These are phyloP conservation scores for Picea sitchensis DNA, from an alignment of 75 land plant species.

Conservation along the genomic window DNA sequence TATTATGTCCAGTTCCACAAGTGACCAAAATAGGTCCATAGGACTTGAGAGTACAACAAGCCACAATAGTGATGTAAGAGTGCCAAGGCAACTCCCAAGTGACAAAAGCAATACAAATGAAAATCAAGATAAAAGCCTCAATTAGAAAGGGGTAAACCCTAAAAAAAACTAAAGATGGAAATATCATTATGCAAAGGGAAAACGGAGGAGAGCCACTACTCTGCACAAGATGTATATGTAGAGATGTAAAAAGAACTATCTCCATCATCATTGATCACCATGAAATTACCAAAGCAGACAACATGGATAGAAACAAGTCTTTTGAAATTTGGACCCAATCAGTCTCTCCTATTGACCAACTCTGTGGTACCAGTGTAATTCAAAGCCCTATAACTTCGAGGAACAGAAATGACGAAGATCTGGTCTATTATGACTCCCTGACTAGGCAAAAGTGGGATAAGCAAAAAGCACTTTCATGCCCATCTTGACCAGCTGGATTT, in stretches of 20 bases:
- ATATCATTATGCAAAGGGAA: no score
- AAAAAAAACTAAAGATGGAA: no score
- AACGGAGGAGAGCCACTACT: no score
- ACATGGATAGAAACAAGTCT: conserved; percentile 37
- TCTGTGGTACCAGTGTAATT: conserved; percentile 24
- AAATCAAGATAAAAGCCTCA: no score
- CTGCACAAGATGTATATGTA: no score
- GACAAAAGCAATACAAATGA: not conserved
- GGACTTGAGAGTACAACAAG: not conserved
- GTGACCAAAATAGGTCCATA: no score
- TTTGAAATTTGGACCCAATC: conserved; percentile 27
- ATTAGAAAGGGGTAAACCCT: no score
- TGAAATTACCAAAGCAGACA: not conserved
- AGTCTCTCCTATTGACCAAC: conserved; percentile 21
- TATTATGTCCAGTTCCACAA: no score
- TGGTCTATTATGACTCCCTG: conserved; percentile 14
- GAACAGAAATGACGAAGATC: conserved; percentile 13
- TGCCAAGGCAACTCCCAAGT: no score
- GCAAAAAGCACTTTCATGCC: not conserved
- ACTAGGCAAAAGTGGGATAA: conserved; percentile 14
- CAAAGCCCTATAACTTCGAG: conserved; percentile 22
- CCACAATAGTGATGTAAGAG: conserved; percentile 7
- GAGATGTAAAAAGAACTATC: no score
- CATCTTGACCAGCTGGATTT: not conserved
- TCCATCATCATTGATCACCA: no score